Percentiles rank a stretch among this genome's conserved stretches.
phyloP scores from a whole-genome alignment of 768 basidiomycete species.

The Auriculariales sp. region DNA sequence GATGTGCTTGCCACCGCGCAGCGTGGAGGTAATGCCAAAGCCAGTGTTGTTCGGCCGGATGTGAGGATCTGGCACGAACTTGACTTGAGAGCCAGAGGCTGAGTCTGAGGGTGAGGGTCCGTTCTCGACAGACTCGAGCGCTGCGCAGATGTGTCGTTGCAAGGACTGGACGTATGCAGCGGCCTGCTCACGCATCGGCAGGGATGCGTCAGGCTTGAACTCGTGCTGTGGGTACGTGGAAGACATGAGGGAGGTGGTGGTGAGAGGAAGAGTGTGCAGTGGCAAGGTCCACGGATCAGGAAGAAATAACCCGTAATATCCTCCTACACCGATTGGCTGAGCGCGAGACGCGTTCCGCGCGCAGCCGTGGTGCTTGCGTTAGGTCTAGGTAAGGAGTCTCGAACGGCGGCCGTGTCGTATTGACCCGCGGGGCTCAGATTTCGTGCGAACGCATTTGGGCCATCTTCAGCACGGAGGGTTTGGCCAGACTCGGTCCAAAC shows the following conservation, averaged over 20 bases:
- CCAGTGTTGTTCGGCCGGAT: constrained; percentile 25
- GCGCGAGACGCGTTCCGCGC: no score
- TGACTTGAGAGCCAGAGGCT: constrained; percentile 32
- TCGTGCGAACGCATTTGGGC: no score
- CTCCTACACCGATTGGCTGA: no score
- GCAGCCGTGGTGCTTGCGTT: no score
- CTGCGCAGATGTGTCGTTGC: constrained; percentile 64
- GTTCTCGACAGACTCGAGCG: constrained; percentile 70
- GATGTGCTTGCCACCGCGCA: constrained; percentile 27
- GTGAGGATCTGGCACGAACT: constrained; percentile 32
- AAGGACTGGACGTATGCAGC: constrained; percentile 61
- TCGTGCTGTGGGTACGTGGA: neutral
- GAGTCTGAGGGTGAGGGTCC: constrained; percentile 57
- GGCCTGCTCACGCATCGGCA: constrained; percentile 60
- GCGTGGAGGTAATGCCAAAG: constrained; percentile 13
- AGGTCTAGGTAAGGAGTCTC: no score
- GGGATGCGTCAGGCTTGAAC: neutral
- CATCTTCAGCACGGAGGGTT: no score
- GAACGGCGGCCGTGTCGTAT: no score
- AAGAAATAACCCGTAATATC: no score
- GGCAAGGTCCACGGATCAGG: no score
- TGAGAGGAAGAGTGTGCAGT: neutral
- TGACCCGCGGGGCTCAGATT: no score
- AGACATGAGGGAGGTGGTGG: neutral
- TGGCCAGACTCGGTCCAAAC: no score